phyloP scores from a whole-genome alignment of 2,329 filamentous ascomycete species.

The Chaetomiaceae sp. region DNA sequence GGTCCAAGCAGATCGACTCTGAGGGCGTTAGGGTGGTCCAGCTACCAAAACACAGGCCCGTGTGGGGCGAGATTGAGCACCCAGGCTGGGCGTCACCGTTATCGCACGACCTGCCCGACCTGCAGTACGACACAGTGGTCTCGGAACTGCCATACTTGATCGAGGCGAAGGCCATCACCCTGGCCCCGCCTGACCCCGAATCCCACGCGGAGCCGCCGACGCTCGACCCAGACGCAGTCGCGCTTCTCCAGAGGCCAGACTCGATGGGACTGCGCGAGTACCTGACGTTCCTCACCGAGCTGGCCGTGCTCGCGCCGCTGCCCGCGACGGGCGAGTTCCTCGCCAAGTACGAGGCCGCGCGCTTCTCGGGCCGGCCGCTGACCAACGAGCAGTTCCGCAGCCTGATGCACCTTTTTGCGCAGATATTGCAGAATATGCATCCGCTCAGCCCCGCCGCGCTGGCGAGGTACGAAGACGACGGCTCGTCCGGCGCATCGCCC shows the following conservation, averaged over 20 bases:
- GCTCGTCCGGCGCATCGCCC: slow-evolving; percentile 17
- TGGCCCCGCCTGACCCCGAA: slow-evolving; percentile 58
- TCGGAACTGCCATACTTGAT: slow-evolving; percentile 83
- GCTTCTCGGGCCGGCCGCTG: slow-evolving; percentile 70
- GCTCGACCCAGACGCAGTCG: slow-evolving; percentile 64
- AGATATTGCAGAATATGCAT: slow-evolving; percentile 72
- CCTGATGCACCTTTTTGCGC: slow-evolving; percentile 81
- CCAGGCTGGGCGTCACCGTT: slow-evolving; percentile 82
- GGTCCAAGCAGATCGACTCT: slow-evolving; percentile 19
- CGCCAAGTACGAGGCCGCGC: slow-evolving; percentile 72
- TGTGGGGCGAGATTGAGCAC: slow-evolving; percentile 84
- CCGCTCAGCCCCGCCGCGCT: slow-evolving; percentile 55
- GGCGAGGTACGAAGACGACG: slow-evolving; percentile 26
- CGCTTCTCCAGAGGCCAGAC: slow-evolving; percentile 64
- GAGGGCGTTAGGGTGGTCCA: slow-evolving; percentile 35
- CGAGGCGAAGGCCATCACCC: slow-evolving; percentile 86
- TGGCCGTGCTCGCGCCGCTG: slow-evolving; percentile 55
- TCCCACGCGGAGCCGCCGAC: slow-evolving; percentile 38
- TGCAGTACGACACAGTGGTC: slow-evolving; percentile 81
- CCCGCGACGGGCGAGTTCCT: slow-evolving; percentile 60
- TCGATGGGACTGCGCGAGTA: slow-evolving; percentile 78
- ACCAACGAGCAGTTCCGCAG: slow-evolving; percentile 66
- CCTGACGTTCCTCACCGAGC: slow-evolving; percentile 61
- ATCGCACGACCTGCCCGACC: slow-evolving; percentile 66
- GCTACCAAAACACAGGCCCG: slow-evolving; percentile 47